Percentiles rank a stretch among this genome's conserved stretches.
Conservation (phyloP, 2,329 filamentous ascomycete genomes). For the Aspergillaceae sp. region DNA sequence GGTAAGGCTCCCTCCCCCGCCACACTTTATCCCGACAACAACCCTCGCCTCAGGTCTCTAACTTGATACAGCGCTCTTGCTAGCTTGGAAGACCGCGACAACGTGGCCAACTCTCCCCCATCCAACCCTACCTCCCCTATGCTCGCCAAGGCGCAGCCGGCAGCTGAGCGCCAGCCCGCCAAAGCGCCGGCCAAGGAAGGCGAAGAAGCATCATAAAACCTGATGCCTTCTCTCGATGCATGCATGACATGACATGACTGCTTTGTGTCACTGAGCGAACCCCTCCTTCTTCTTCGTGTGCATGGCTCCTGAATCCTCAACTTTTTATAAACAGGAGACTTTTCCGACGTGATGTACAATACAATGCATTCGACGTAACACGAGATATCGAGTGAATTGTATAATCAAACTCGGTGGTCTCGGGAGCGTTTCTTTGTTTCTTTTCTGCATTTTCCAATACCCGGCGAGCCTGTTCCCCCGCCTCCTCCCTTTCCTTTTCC, state of each 20-base stretch:
- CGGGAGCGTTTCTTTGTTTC: conserved; percentile 3
- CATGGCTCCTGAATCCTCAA: no score
- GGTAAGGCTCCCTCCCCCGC: conserved; percentile 67
- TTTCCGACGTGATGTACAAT: background rate
- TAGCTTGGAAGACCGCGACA: conserved; percentile 37
- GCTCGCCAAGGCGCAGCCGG: conserved; percentile 39
- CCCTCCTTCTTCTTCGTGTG: no score
- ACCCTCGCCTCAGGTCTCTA: background rate
- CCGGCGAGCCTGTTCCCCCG: conserved; percentile 13
- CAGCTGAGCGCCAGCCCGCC: conserved; percentile 35
- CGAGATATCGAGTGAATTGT: conserved; percentile 1
- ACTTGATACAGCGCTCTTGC: conserved; percentile 36
- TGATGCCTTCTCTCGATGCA: conserved; percentile 2
- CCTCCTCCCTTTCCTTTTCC: conserved; percentile 3
- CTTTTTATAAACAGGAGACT: background rate
- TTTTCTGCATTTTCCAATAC: conserved; percentile 17
- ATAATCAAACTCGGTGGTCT: background rate
- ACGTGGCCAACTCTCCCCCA: conserved; percentile 41
- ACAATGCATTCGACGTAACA: background rate
- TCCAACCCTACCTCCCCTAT: conserved; percentile 41
- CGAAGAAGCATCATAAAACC: conserved; percentile 33
- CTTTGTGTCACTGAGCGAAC: background rate
- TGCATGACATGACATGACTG: conserved; percentile 18
- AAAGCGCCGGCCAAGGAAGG: conserved; percentile 37
- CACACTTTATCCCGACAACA: no score